Conservation (phyloP, 1,139 yeast species). For the Meyerozyma sp. region DNA sequence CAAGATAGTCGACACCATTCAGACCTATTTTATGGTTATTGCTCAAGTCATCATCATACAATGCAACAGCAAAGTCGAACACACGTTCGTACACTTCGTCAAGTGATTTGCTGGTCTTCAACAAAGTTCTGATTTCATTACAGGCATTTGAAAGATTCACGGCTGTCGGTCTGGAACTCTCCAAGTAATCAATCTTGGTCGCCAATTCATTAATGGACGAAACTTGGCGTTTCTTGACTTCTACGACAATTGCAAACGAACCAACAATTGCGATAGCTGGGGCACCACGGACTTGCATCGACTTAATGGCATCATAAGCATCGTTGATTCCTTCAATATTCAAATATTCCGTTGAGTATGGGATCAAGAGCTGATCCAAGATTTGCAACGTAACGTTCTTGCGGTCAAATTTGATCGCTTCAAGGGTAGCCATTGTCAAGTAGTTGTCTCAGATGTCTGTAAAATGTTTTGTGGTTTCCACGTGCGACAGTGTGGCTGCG, state of each 20-base stretch:
- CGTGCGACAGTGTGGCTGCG: not conserved
- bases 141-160: conserved; percentile 85
- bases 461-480: not conserved
- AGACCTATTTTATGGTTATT: conserved; percentile 77
- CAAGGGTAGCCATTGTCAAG: conserved; percentile 23
- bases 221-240: conserved; percentile 28
- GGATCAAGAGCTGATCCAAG: conserved; percentile 77
- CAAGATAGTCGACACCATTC: conserved; percentile 72
- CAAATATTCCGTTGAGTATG: conserved; percentile 70
- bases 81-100: conserved; percentile 33
- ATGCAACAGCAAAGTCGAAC: conserved; percentile 46
- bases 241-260: conserved; percentile 76
- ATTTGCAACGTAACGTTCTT: conserved; percentile 45
- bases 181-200: conserved; percentile 55
- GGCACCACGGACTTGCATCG: conserved; percentile 96
- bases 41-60: conserved; percentile 70
- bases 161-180: conserved; percentile 89
- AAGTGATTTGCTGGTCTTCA: conserved; percentile 9
- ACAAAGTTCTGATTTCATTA: conserved; percentile 45
- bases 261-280: conserved; percentile 98
- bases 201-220: conserved; percentile 27
- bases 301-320: conserved; percentile 76
- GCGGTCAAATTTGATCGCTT: conserved; percentile 68
- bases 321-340: conserved; percentile 55
- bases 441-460: not conserved